Percentiles rank a stretch among this genome's conserved stretches.
phyloP scores from a whole-genome alignment of 2,329 filamentous ascomycete genomes.

The Colletotrichum sp. region DNA sequence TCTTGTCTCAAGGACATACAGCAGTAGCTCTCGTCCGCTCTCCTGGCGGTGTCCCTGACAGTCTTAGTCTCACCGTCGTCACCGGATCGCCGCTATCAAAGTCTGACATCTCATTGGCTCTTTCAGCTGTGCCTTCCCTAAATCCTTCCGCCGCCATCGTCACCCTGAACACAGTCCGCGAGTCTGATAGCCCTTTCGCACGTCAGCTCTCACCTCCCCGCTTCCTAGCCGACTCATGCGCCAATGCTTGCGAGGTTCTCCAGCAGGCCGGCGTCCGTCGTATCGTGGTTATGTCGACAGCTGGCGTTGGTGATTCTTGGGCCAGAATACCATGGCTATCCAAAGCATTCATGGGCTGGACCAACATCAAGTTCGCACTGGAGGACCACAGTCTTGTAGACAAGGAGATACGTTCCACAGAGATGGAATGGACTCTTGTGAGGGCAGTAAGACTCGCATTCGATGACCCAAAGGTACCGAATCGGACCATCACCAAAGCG shows the following conservation, averaged over 20 bases:
- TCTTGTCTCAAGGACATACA: constrained; percentile 40
- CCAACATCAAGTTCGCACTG: constrained; percentile 43
- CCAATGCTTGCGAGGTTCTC: constrained; percentile 36
- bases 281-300: constrained; percentile 43
- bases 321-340: constrained; percentile 34
- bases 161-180: constrained; percentile 43
- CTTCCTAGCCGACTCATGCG: constrained; percentile 40
- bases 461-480: constrained; percentile 27
- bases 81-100: background rate
- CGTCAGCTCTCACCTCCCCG: constrained; percentile 40
- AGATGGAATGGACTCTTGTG: constrained; percentile 41
- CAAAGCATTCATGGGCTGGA: constrained; percentile 41
- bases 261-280: constrained; percentile 32
- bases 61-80: background rate
- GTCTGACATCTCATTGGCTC: background rate
- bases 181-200: constrained; percentile 44
- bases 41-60: background rate
- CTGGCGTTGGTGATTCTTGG: constrained; percentile 43
- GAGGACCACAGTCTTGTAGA: constrained; percentile 41
- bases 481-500: background rate
- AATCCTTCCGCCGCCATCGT: constrained; percentile 36
- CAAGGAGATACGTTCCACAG: constrained; percentile 36
- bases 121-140: constrained; percentile 20
- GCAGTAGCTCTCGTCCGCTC: constrained; percentile 43
- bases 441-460: constrained; percentile 35